Percentiles rank a stretch among this genome's conserved stretches.
These are phyloP conservation scores for Sphagnum magellanicum DNA, from an alignment of 228 moss, liverwort and hornwort species.

Conservation along the genomic window DNA sequence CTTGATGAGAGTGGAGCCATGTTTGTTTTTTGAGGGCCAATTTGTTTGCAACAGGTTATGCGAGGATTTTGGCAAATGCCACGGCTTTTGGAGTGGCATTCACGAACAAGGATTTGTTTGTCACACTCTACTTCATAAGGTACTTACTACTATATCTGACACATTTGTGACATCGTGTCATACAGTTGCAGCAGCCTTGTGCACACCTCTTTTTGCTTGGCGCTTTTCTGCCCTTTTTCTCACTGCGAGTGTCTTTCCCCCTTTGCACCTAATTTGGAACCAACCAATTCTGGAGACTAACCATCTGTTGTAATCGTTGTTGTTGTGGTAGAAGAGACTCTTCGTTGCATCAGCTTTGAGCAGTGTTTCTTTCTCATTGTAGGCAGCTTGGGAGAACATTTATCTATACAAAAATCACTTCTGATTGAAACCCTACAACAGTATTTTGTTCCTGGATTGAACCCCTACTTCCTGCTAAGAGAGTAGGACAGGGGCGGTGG, in stretches of 20 bases:
- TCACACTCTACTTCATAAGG: slow-evolving; percentile 68
- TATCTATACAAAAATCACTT: background rate
- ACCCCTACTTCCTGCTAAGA: no score
- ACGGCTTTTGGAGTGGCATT: slow-evolving; percentile 68
- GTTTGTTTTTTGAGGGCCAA: background rate
- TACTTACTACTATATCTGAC: background rate
- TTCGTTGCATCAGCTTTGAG: no score
- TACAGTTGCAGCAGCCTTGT: background rate
- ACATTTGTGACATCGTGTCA: background rate
- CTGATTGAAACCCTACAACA: no score
- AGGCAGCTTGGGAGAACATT: background rate
- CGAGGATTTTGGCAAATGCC: slow-evolving; percentile 63
- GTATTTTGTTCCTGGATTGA: no score
- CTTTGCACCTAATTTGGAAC: background rate
- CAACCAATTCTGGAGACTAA: background rate
- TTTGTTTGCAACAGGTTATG: slow-evolving; percentile 50
- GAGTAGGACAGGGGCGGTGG: no score
- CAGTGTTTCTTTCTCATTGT: no score
- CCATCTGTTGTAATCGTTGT: no score
- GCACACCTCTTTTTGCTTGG: background rate
- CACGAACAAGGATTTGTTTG: slow-evolving; percentile 57
- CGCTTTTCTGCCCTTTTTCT: background rate
- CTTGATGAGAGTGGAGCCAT: background rate
- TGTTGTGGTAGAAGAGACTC: no score
- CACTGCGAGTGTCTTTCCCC: background rate